Percentiles rank a stretch among this genome's conserved stretches.
Conservation (phyloP, 352 stramenopile genomes). For the Phytopythium montanum region DNA sequence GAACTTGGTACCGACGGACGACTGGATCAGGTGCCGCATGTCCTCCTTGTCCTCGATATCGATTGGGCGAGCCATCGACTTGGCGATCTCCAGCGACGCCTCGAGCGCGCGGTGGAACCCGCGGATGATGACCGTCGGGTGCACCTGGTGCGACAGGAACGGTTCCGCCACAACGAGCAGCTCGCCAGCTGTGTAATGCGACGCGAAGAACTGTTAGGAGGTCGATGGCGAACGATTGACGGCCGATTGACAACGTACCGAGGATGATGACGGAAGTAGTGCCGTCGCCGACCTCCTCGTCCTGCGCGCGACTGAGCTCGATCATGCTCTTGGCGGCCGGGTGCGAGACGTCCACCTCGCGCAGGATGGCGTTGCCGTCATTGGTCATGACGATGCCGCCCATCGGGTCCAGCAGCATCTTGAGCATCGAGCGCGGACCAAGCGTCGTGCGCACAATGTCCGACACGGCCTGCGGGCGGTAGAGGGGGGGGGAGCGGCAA, state of each 20-base stretch:
- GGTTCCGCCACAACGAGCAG: constrained; percentile 96
- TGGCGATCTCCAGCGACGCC: constrained; percentile 91
- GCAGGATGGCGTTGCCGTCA: constrained; percentile 99
- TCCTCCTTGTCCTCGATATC: constrained; percentile 94
- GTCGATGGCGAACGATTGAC: too few relatives aligned
- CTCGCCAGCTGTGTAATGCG: constrained; percentile 84
- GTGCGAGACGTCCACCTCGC: constrained; percentile 97
- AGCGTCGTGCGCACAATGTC: constrained; percentile 99
- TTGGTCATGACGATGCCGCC: constrained; percentile 99
- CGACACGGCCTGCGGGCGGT: constrained; percentile 74
- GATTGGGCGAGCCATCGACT: constrained; percentile 91
- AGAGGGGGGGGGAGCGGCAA: neutral
- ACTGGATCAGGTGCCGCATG: constrained; percentile 96
- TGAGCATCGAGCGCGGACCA: constrained; percentile 97
- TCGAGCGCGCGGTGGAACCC: constrained; percentile 91
- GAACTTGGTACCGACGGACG: constrained; percentile 99
- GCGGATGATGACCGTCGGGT: constrained; percentile 98
- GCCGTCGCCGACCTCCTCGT: constrained; percentile 99
- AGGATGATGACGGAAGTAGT: constrained; percentile 99
- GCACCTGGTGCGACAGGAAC: constrained; percentile 95
- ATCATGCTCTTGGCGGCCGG: constrained; percentile 99
- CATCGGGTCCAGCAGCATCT: constrained; percentile 99
- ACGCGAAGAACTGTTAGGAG: neutral
- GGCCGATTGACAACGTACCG: constrained; percentile 39
- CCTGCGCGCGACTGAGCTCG: constrained; percentile 97